Percentiles rank a stretch among this genome's conserved stretches.
phyloP scores from a whole-genome alignment of 257 asterid genomes.

The Pogostemon cablin region DNA sequence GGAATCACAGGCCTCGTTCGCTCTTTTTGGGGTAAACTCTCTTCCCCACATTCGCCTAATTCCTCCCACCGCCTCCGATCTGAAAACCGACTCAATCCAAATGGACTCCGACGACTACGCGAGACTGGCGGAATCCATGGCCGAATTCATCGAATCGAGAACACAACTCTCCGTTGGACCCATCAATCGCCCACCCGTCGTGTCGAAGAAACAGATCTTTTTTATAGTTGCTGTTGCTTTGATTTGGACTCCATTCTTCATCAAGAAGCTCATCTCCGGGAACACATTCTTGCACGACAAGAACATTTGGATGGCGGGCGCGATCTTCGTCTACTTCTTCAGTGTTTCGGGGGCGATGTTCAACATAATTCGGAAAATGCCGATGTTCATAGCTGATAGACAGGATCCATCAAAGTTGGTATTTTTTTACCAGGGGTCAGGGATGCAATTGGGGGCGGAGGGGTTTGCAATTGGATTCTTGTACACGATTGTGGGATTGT shows the following conservation, averaged over 20 bases:
- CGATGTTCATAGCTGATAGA: conserved; percentile 74
- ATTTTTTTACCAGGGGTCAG: conserved; percentile 84
- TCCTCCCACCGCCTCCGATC: conserved; percentile 59
- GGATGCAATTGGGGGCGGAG: conserved; percentile 96
- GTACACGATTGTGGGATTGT: conserved; percentile 79
- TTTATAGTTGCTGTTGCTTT: conserved; percentile 45
- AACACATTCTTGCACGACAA: conserved; percentile 66
- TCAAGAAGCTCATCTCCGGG: conserved; percentile 61
- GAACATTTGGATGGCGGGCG: conserved; percentile 81
- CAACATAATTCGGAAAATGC: conserved; percentile 91
- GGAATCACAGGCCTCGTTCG: conserved; percentile 69
- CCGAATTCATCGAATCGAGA: conserved; percentile 66
- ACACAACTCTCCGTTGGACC: conserved; percentile 54
- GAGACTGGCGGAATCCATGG: conserved; percentile 81
- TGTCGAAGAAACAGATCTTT: conserved; percentile 63
- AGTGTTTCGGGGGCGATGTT: conserved; percentile 95
- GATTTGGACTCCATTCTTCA: conserved; percentile 59
- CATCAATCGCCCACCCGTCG: conserved; percentile 60
- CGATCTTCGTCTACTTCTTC: conserved; percentile 83
- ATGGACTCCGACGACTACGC: conserved; percentile 79
- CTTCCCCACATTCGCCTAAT: conserved; percentile 82
- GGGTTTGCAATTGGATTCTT: conserved; percentile 81
- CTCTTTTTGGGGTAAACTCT: conserved; percentile 62
- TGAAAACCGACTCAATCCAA: conserved; percentile 54
- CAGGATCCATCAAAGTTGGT: conserved; percentile 68